A percentile compares a stretch with the other conserved stretches of the same genome.
Conservation (phyloP, 2,329 filamentous ascomycete species). For the Stenocarpella maydis region DNA sequence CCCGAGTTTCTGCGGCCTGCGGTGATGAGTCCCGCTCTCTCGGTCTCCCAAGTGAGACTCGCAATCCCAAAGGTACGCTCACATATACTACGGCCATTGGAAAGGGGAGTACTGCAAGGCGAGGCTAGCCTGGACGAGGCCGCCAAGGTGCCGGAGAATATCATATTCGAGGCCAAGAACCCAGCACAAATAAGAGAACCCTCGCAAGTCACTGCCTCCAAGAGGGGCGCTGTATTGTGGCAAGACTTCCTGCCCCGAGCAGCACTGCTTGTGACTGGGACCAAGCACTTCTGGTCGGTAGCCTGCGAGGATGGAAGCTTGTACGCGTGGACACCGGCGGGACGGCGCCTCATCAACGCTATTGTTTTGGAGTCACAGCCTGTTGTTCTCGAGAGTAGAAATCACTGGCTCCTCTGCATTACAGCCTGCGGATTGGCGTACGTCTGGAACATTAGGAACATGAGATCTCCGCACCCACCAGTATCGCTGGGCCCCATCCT, state of each 20-base stretch:
- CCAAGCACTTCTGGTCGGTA: constrained; percentile 88
- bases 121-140: constrained; percentile 67
- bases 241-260: constrained; percentile 90
- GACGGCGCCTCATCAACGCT: constrained; percentile 83
- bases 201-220: constrained; percentile 81
- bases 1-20: constrained; percentile 90
- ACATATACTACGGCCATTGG: constrained; percentile 83
- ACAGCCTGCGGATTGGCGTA: constrained; percentile 88
- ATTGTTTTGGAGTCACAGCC: constrained; percentile 91
- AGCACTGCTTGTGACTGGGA: constrained; percentile 90
- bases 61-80: constrained; percentile 87
- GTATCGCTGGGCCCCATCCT: constrained; percentile 88
- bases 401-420: constrained; percentile 89
- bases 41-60: constrained; percentile 83
- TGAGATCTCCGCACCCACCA: constrained; percentile 86
- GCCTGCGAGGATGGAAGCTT: constrained; percentile 92
- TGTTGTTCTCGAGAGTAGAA: constrained; percentile 90
- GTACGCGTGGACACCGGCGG: constrained; percentile 91
- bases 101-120: constrained; percentile 66
- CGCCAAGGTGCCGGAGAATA: constrained; percentile 69
- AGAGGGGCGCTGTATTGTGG: constrained; percentile 84
- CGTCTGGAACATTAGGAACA: constrained; percentile 89
- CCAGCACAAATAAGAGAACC: constrained; percentile 79
- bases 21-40: constrained; percentile 81
- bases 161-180: constrained; percentile 90